These are phyloP conservation scores for Gastrolobium bilobum DNA, from an alignment of 306 rosid genomes.

Conservation along the genomic window DNA sequence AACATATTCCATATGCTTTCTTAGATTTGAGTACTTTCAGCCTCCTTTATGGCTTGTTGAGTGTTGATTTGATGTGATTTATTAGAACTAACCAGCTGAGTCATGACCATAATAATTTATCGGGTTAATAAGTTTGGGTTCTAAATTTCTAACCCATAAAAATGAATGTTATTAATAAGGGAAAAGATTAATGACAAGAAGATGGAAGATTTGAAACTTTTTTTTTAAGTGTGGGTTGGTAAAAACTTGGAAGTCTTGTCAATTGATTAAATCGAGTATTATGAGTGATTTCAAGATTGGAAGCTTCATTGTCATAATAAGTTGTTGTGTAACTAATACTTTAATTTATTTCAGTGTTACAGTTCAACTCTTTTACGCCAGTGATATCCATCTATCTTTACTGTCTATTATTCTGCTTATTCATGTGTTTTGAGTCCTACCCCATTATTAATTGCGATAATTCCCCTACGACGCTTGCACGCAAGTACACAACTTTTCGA, in stretches of 20 bases:
- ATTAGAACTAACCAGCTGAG: too few relatives aligned
- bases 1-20: too few relatives aligned
- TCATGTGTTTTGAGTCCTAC: background rate
- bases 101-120: too few relatives aligned
- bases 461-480: conserved; percentile 3
- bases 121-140: too few relatives aligned
- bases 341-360: too few relatives aligned
- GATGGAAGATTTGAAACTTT: too few relatives aligned
- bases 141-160: too few relatives aligned
- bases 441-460: background rate
- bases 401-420: background rate
- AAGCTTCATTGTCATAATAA: conserved; percentile 1
- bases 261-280: background rate
- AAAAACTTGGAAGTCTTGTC: background rate
- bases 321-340: background rate
- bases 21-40: too few relatives aligned
- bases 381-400: background rate
- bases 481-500: background rate
- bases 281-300: background rate
- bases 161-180: too few relatives aligned
- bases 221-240: background rate
- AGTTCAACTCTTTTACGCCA: background rate
- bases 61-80: too few relatives aligned
- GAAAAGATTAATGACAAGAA: too few relatives aligned
- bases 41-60: too few relatives aligned